These are phyloP conservation scores for Diaporthe humulicola DNA, from an alignment of 2,329 filamentous ascomycete genomes.

Conservation along the genomic window DNA sequence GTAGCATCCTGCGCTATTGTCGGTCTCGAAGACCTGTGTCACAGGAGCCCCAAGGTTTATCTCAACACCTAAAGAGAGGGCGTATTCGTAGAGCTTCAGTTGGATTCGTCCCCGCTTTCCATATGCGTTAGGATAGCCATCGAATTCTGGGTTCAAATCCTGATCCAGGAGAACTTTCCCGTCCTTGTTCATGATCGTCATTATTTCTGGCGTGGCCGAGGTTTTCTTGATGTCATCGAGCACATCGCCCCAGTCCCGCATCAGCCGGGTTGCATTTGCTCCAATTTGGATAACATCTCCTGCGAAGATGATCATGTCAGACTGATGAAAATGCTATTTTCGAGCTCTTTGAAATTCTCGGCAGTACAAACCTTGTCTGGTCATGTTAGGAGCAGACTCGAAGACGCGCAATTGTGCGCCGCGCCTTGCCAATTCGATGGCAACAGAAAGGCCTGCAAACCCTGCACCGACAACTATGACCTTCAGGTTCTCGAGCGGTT, in stretches of 20 bases:
- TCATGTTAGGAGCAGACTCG: constrained; percentile 16
- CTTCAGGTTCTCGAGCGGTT: background rate
- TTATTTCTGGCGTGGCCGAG: background rate
- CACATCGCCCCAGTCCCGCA: constrained; percentile 10
- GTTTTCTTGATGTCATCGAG: constrained; percentile 16
- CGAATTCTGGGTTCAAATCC: background rate
- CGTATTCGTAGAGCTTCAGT: constrained; percentile 22
- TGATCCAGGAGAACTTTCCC: constrained; percentile 1
- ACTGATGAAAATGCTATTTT: background rate
- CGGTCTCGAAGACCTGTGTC: background rate
- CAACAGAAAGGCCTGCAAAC: background rate
- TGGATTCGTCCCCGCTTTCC: constrained; percentile 11
- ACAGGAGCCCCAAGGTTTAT: background rate
- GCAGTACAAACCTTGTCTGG: background rate
- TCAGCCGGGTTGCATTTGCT: constrained; percentile 19
- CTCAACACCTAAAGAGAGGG: constrained; percentile 13
- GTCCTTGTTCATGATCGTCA: constrained; percentile 12
- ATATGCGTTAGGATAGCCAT: constrained; percentile 24
- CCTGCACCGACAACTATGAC: constrained; percentile 11
- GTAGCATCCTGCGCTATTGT: background rate
- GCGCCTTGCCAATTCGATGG: constrained; percentile 6
- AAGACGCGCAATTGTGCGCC: background rate
- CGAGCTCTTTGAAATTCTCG: too few relatives aligned
- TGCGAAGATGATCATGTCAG: background rate
- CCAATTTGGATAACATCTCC: constrained; percentile 21